Evolutionary conservation across 2,329 filamentous ascomycete species (phyloP).

Genomic region (Penicillium decumbens): DNA sequence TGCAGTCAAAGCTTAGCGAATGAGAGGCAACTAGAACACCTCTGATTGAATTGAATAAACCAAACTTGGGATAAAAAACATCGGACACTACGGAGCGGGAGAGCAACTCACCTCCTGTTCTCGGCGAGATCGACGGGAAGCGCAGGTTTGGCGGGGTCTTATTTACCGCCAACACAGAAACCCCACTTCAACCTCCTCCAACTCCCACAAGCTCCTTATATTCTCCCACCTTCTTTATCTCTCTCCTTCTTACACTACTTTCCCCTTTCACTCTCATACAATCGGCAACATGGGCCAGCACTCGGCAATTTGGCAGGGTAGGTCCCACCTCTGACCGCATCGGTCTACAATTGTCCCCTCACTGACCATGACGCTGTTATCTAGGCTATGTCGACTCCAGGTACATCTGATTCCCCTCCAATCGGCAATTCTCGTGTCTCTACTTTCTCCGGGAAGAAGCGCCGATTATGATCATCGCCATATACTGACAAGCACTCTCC

Average conservation of each 20-base stretch:
- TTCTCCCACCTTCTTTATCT: slow-evolving; percentile 7
- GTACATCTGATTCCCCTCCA: slow-evolving; percentile 38
- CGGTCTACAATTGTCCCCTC: slow-evolving; percentile 1
- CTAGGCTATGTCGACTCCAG: slow-evolving; percentile 60
- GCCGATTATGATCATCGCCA: slow-evolving; percentile 6
- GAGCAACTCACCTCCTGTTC: neutral
- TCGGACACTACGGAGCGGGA: neutral
- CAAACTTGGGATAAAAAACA: neutral
- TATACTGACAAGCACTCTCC: slow-evolving; percentile 20
- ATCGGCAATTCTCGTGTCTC: slow-evolving; percentile 1
- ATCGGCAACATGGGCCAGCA: slow-evolving; percentile 30
- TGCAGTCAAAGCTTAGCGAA: neutral
- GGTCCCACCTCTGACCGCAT: slow-evolving; percentile 1
- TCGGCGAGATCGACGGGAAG: slow-evolving; percentile 14
- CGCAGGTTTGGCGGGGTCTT: slow-evolving; percentile 14
- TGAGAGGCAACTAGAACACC: neutral
- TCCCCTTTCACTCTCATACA: slow-evolving; percentile 12
- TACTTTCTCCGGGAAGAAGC: slow-evolving; percentile 7
- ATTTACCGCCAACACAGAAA: slow-evolving; percentile 23
- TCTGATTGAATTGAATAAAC: neutral
- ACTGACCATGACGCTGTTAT: slow-evolving; percentile 16
- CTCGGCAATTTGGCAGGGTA: slow-evolving; percentile 38
- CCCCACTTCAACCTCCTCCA: slow-evolving; percentile 13
- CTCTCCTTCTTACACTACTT: slow-evolving; percentile 1
- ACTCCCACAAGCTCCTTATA: slow-evolving; percentile 20